Evolutionary conservation across 441 rosid species (phyloP), one percentile per base, ranked within the genome.

Genomic region (Metrosideros polymorpha): DNA sequence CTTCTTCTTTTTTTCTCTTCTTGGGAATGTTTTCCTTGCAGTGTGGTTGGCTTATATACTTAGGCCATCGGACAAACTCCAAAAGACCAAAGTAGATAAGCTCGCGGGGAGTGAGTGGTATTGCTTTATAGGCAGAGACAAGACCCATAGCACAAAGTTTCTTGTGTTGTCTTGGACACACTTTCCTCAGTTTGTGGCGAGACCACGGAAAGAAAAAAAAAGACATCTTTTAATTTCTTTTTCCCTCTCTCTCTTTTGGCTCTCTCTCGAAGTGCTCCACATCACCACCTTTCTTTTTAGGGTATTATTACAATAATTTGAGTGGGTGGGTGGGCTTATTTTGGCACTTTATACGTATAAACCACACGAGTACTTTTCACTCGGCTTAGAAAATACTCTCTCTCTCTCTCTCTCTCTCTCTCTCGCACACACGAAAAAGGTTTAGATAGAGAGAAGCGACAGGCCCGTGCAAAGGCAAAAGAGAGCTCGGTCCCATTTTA

Each of bases 81-180:
- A 54, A 22, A 32, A 71, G 39, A 71, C 79, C 79, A 66, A 22
- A 59, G 55, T 52, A 84, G 88, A 90, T 90, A 84, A 66, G 89
- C 39, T 71, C 49, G n/a, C 49, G 39, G 50, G 85, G 24, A 55
- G 63, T 79, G 86, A 86, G 90, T 88, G 92, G 90, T 12, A 66
- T 85, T 42, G 89, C 90, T 89, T 91, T 87, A 84, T 85, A 88
- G 90, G 86, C 87, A 90, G 90, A 90, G 91, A 90, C 88, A 89
- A 90, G 75, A 61, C 27, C 88, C 85, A 91, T 89, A 90, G 12
- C n/a, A 71, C 59, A 55, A 52, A 75, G 76, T 39, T 57, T 39
- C 54, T 51, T 63, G 45, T 35, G 47, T 4, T 22, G 79, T 39
- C 47, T 39, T 13, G 45, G 47, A 22, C 79, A 39, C 47, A 71